Evolutionary conservation across 2,329 filamentous ascomycete genomes (phyloP).

Genomic region (Colletotrichum caudatum): DNA sequence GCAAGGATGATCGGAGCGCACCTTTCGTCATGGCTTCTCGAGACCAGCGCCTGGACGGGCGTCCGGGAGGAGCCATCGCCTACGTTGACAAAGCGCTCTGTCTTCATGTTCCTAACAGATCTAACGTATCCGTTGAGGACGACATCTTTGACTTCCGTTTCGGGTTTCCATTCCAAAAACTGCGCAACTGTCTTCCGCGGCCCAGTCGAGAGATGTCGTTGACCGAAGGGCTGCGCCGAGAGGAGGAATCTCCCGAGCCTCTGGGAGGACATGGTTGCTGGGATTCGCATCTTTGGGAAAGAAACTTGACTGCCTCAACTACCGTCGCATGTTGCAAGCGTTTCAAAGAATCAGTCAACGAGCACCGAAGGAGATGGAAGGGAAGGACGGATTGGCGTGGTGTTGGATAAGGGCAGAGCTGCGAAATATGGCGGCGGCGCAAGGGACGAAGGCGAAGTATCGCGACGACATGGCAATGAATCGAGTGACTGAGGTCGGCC

Average conservation of each 20-base stretch:
- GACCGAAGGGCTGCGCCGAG: conserved; percentile 4
- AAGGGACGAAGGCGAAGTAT: conserved; percentile 17
- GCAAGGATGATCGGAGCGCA: conserved; percentile 60
- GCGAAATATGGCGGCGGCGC: neutral
- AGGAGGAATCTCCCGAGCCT: neutral
- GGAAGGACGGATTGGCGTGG: neutral
- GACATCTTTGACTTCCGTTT: conserved; percentile 60
- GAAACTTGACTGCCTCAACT: neutral
- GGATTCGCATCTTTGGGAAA: conserved; percentile 3
- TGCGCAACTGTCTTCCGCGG: conserved; percentile 63
- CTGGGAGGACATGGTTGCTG: neutral
- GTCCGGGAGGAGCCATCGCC: conserved; percentile 87
- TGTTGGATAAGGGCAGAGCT: neutral
- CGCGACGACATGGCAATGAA: conserved; percentile 13
- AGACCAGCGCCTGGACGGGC: conserved; percentile 84
- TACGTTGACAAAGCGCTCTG: conserved; percentile 83
- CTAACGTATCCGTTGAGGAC: conserved; percentile 83
- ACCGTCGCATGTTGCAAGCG: conserved; percentile 11
- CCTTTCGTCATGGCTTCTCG: conserved; percentile 76
- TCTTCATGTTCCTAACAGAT: conserved; percentile 88
- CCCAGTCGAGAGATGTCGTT: conserved; percentile 51
- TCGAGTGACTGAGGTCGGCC: conserved; percentile 15
- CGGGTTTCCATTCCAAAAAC: conserved; percentile 66
- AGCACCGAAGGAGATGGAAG: neutral
- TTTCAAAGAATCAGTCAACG: too few relatives aligned